Base-by-base conservation (phyloP, 345 rosid genomes). In the Rhizophora apiculata region DNA sequence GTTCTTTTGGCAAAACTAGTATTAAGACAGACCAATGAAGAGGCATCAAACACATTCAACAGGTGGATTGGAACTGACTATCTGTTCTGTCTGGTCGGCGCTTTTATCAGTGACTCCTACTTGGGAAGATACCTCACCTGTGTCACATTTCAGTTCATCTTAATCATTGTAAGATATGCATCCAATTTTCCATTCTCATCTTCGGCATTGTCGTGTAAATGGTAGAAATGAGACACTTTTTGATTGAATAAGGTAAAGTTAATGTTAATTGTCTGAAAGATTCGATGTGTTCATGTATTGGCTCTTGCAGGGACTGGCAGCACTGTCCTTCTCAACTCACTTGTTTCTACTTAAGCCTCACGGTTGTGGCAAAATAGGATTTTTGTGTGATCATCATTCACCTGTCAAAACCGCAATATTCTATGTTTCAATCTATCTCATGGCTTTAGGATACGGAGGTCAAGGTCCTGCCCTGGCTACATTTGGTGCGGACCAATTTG, bases 401-500 rank as follows among this genome's bases (percentile, higher is more conserved):
- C 59, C 78, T 21, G n/a, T 73, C 53, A 72, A 66, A 32, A 60
- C 56, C 16, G 61, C 71, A 55, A 59, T 76, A 6, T 80, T 72
- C 53, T 80, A 80, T 31, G 19, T 73, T 15, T 74, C 80, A 22
- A 72, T 76, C 13, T 76, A 76, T 53, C 59, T 80, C 3, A 76
- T 76, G 24, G 80, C 80, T 0, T 21, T 80, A 19, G 83, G 83
- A 19, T 72, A 61, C 49, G 83, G 75, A 51, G 75, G 72, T 2
- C 60, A 77, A n/a, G 75, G 73, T 16, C 78, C 83, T 48, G 75
- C 76, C 22, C 67, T 80, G 11, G 80, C 80, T 34, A 58, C 78
- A 58, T 73, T 79, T 20, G 79, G 82, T 24, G 81, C 81, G n/a
- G 79, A 83, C 77, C 84, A 83, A 39, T 80, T 83, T 30, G 83